These are phyloP conservation scores for Podaxis pistillaris DNA, from an alignment of 768 basidiomycete species.

Conservation along the genomic window DNA sequence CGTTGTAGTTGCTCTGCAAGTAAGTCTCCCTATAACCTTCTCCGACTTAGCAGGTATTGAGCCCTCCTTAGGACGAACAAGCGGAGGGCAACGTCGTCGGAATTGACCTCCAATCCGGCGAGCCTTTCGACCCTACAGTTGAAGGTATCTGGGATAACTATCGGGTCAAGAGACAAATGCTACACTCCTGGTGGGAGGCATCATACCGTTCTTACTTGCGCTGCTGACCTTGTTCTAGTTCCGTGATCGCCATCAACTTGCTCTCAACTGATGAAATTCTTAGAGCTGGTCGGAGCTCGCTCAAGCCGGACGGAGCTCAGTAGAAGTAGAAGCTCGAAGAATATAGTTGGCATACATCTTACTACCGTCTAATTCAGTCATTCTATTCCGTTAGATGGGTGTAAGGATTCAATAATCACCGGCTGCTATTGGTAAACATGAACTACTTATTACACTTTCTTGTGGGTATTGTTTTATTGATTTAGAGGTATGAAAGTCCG, in stretches of 20 bases:
- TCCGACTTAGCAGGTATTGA: background rate
- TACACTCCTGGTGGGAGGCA: slow-evolving; percentile 83
- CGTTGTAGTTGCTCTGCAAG: slow-evolving; percentile 87
- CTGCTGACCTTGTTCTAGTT: slow-evolving; percentile 45
- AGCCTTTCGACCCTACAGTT: slow-evolving; percentile 93
- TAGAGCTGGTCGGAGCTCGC: slow-evolving; percentile 81
- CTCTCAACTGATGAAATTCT: slow-evolving; percentile 96
- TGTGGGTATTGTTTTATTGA: slow-evolving; percentile 2
- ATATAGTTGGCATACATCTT: background rate
- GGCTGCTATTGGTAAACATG: slow-evolving; percentile 3
- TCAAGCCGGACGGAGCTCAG: slow-evolving; percentile 74
- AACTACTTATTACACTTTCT: slow-evolving; percentile 14
- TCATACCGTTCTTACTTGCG: background rate
- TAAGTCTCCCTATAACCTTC: slow-evolving; percentile 23
- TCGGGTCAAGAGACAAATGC: slow-evolving; percentile 97
- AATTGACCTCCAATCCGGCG: slow-evolving; percentile 88
- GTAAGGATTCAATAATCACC: background rate
- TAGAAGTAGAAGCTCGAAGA: slow-evolving; percentile 22
- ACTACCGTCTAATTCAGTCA: slow-evolving; percentile 1
- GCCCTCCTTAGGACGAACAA: slow-evolving; percentile 71
- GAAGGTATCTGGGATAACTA: slow-evolving; percentile 99
- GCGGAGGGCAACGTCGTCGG: slow-evolving; percentile 93
- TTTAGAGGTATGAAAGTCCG: background rate
- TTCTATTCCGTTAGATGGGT: background rate
- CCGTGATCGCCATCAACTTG: slow-evolving; percentile 93